Conservation (phyloP, 2,329 filamentous ascomycete genomes). For the Madurella fahalii region DNA sequence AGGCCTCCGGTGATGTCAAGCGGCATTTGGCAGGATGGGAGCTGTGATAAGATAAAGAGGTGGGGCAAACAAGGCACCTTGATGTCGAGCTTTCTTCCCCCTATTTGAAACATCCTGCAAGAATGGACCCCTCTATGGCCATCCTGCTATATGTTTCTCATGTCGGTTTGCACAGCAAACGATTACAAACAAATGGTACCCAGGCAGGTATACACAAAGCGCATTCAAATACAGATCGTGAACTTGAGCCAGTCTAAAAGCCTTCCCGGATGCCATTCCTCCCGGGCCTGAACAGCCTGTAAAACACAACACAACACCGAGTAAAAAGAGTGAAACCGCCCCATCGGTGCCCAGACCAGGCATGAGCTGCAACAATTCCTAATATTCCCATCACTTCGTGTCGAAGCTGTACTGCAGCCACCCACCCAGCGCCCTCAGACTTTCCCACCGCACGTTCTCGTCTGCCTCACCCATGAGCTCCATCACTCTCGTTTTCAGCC, state of each 20-base stretch:
- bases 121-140: too few relatives aligned
- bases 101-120: too few relatives aligned
- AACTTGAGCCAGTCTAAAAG: slow-evolving; percentile 11
- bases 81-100: too few relatives aligned
- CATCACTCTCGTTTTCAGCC: slow-evolving; percentile 85
- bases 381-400: slow-evolving; percentile 26
- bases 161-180: too few relatives aligned
- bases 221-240: neutral
- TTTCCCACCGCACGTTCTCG: slow-evolving; percentile 89
- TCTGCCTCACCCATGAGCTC: slow-evolving; percentile 87
- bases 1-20: slow-evolving; percentile 8
- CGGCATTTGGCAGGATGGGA: neutral
- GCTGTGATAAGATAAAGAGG: slow-evolving; percentile 19
- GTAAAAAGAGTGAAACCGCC: slow-evolving; percentile 1
- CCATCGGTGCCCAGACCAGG: neutral
- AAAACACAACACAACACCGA: neutral
- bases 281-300: neutral
- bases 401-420: slow-evolving; percentile 65
- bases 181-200: neutral
- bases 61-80: neutral
- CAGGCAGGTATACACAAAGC: neutral
- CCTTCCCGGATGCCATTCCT: slow-evolving; percentile 8
- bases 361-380: neutral
- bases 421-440: slow-evolving; percentile 70
- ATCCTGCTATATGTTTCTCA: too few relatives aligned